phyloP scores from a whole-genome alignment of 306 rosid species.

The Prunus persica region DNA sequence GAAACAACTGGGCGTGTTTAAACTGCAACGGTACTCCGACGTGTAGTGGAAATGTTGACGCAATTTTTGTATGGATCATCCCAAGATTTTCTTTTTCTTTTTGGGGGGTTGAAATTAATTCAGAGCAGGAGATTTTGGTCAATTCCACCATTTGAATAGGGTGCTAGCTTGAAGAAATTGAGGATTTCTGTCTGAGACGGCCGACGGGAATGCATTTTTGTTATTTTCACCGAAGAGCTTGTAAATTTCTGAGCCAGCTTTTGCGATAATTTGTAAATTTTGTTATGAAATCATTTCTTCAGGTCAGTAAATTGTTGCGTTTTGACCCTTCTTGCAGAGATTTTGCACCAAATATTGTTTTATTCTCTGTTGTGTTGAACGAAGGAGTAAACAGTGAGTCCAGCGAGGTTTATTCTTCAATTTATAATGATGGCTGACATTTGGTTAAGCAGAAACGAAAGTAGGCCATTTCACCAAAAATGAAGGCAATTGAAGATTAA shows the following conservation, averaged over 20 bases:
- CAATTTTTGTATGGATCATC: neutral
- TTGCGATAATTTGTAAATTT: neutral
- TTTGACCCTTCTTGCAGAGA: neutral
- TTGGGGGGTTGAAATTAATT: neutral
- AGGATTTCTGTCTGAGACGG: neutral
- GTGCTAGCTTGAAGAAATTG: neutral
- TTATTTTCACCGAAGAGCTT: neutral
- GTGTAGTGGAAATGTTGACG: neutral
- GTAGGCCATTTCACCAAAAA: too few species aligned
- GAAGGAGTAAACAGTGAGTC: too few species aligned
- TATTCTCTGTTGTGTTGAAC: too few species aligned
- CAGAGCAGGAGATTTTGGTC: neutral
- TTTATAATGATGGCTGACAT: too few species aligned
- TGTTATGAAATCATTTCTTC: neutral
- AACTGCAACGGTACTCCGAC: neutral
- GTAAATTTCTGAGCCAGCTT: constrained; percentile 1
- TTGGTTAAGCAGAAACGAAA: too few species aligned
- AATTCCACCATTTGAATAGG: neutral
- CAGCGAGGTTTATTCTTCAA: too few species aligned
- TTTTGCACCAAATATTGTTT: too few species aligned
- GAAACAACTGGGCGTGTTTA: neutral
- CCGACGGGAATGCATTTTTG: neutral
- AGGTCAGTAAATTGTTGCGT: neutral
- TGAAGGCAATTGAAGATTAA: too few species aligned
- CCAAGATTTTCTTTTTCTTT: neutral